Conservation (phyloP, 257 asterid species). For the Ocimum tenuiflorum region DNA sequence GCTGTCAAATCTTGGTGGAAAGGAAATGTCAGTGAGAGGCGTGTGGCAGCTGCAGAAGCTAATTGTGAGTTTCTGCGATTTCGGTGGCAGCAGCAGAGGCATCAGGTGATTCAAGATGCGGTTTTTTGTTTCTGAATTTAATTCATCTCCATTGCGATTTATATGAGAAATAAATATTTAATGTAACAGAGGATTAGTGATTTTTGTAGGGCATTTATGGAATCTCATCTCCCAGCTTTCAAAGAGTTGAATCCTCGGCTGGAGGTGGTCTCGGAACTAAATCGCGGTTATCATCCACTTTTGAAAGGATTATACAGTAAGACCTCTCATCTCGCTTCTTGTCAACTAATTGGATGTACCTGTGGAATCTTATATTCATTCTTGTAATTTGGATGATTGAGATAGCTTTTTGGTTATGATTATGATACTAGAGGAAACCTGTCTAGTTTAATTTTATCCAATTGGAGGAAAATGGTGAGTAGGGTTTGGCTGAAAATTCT, state of each 20-base stretch:
- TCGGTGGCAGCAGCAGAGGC: constrained; percentile 97
- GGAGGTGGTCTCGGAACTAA: constrained; percentile 82
- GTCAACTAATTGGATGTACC: background rate
- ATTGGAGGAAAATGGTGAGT: too few species aligned
- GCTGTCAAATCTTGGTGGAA: background rate
- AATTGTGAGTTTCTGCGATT: constrained; percentile 63
- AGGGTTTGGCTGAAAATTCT: too few species aligned
- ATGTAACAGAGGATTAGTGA: too few species aligned
- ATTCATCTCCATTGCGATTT: too few species aligned
- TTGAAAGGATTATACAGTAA: constrained; percentile 74
- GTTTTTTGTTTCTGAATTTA: background rate
- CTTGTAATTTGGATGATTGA: background rate
- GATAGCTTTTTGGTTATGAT: too few species aligned
- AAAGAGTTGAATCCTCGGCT: constrained; percentile 70
- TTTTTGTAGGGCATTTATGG: constrained; percentile 78
- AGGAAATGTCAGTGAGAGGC: constrained; percentile 70
- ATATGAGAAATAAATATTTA: too few species aligned
- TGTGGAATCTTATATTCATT: too few species aligned
- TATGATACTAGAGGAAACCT: too few species aligned
- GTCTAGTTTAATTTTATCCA: too few species aligned
- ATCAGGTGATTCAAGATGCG: constrained; percentile 43
- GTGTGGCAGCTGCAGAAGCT: constrained; percentile 82
- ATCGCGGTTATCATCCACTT: constrained; percentile 80
- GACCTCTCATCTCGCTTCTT: constrained; percentile 19
- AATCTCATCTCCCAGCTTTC: constrained; percentile 62